Evolutionary conservation across 1,284 basidiomycete genomes (phyloP), one percentile per base, ranked within the genome.

Genomic region (Peniophora sp.): DNA sequence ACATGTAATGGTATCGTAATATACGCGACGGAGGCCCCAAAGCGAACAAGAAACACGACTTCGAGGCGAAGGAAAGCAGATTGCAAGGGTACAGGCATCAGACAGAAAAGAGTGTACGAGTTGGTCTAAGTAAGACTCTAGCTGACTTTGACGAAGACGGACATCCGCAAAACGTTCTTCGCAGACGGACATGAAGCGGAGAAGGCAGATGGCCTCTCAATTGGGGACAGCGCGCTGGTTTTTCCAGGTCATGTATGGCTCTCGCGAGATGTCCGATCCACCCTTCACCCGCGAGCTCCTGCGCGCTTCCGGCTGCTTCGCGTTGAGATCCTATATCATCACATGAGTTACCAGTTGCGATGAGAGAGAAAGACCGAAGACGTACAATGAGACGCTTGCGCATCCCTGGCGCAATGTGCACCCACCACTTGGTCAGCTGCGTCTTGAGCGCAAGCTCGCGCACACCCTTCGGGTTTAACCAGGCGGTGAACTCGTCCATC

Each of bases 391-490:
- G 69, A 36, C 89, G 83, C 65, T 81, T 84, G 51, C 81, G 77
- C 67, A 96, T 84, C 9, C 94, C 93, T 19, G 81, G 83, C 32
- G 83, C 80, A 54, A 98, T 83, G 63, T 95, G 91, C 39, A 77
- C 72, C 78, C 85, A 85, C 91, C 94, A 97, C 64, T 86, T 90
- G 23, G 75, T 79, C 56, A 98, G 69, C 2, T 79, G 69, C 52
- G 85, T 85, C 68, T 91, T 89, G 50, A 98, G 76, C 32, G 86
- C 83, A 41, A 86, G 70, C 66, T 98, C 96, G 47, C 95, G 83
- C 48, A 85, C 78, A 6, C 96, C 97, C 67, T 93, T 93, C 20
- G 84, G 76, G 62, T 97, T 95, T 19, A 99, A 74, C 95, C 95
- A 98, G 2, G 82, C 77, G 46, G 91, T 68, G 58, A 93, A 89